Conservation (phyloP, 1,284 basidiomycete genomes). For the Naganishia liquefaciens region DNA sequence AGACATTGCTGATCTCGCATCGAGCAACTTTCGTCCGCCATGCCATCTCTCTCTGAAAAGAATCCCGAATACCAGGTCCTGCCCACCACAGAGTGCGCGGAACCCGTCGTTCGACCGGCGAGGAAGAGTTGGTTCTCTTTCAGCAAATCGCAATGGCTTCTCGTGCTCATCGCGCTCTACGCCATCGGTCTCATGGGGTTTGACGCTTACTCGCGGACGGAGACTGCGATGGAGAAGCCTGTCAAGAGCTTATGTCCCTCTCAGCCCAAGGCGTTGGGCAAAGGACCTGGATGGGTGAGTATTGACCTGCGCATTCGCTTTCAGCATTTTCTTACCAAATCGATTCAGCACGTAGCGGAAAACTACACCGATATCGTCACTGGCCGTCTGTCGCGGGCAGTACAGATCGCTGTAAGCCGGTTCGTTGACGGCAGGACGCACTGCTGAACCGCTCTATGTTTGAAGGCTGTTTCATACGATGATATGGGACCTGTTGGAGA, state of each 20-base stretch:
- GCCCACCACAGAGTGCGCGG: too few species aligned
- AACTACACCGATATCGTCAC: constrained; percentile 46
- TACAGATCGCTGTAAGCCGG: constrained; percentile 42
- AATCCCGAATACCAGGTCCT: not conserved
- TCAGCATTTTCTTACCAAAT: constrained; percentile 17
- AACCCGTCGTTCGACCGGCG: not conserved
- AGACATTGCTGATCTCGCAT: not conserved
- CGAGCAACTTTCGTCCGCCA: not conserved
- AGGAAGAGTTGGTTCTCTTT: not conserved
- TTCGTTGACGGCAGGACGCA: not conserved
- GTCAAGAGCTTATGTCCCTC: constrained; percentile 30
- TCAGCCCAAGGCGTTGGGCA: constrained; percentile 32
- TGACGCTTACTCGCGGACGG: not conserved
- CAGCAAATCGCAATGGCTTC: constrained; percentile 2
- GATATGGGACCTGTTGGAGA: constrained; percentile 47
- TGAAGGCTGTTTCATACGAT: constrained; percentile 54
- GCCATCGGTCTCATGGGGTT: constrained; percentile 10
- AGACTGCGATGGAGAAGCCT: not conserved
- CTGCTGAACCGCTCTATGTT: too few species aligned
- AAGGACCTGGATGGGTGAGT: constrained; percentile 34
- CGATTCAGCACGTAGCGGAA: constrained; percentile 32
- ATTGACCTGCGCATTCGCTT: too few species aligned
- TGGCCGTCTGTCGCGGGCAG: constrained; percentile 46
- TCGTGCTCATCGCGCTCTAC: constrained; percentile 13
- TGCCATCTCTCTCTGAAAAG: not conserved